phyloP scores from a whole-genome alignment of 1,284 basidiomycete genomes.

The Leucoagaricus sp. region DNA sequence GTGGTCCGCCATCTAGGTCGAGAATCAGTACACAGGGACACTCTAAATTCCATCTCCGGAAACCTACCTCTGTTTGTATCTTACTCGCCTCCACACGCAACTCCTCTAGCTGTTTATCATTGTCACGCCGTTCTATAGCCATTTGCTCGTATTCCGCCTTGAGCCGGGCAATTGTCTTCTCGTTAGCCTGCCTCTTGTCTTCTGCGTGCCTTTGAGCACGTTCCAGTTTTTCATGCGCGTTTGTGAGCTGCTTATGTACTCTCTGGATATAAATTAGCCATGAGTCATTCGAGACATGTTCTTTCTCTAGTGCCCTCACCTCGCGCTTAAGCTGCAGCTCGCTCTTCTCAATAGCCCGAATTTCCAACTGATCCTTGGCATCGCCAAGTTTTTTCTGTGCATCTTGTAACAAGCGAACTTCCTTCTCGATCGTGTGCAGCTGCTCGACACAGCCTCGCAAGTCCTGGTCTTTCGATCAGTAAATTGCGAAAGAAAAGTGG shows the following conservation, averaged over 20 bases:
- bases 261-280: conserved; percentile 46
- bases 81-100: conserved; percentile 66
- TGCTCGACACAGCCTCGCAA: conserved; percentile 68
- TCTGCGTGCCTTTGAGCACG: conserved; percentile 73
- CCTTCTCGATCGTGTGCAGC: conserved; percentile 70
- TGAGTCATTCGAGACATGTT: background rate
- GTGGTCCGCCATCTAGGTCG: conserved; percentile 68
- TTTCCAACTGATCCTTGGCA: conserved; percentile 65
- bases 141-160: conserved; percentile 78
- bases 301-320: conserved; percentile 38
- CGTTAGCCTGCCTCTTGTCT: conserved; percentile 69
- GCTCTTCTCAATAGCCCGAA: conserved; percentile 70
- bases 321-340: conserved; percentile 68
- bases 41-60: background rate
- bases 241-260: conserved; percentile 69
- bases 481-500: background rate
- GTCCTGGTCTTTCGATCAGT: conserved; percentile 45
- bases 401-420: conserved; percentile 60
- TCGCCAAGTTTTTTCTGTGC: conserved; percentile 65
- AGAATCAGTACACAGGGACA: background rate
- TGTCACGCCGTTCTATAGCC: conserved; percentile 70
- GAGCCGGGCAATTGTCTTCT: conserved; percentile 69
- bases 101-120: conserved; percentile 75
- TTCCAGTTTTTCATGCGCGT: conserved; percentile 77
- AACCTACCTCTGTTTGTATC: conserved; percentile 59